A percentile compares a stretch with the other conserved stretches of the same genome.
Evolutionary conservation across 73 alveolate genomes (phyloP).

Genomic region (Urostyla sp.): DNA sequence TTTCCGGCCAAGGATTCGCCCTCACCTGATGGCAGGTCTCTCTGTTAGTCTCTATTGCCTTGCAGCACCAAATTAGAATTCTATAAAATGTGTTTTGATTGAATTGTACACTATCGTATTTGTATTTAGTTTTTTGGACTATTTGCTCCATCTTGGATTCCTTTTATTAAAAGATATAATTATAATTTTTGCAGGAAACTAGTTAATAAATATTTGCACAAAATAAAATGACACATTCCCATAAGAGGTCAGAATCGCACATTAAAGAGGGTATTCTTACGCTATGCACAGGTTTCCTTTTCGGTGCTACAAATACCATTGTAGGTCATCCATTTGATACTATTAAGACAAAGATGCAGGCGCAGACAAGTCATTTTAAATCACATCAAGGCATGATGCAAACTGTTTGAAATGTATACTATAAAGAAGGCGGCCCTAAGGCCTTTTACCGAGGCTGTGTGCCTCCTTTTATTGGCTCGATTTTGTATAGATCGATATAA

Average conservation of each 20-base stretch:
- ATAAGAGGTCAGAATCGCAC: constrained; percentile 16
- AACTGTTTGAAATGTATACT: constrained; percentile 4
- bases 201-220: too few species aligned
- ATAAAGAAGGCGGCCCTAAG: constrained; percentile 25
- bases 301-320: constrained; percentile 72
- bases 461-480: constrained; percentile 69
- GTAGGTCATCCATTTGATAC: constrained; percentile 86
- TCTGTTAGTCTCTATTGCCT: constrained; percentile 1
- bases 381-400: constrained; percentile 19
- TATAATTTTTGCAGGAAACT: too few species aligned
- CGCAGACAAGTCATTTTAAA: constrained; percentile 13
- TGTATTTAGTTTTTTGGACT: constrained; percentile 27
- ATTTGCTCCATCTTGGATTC: constrained; percentile 34
- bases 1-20: constrained; percentile 91
- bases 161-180: too few species aligned
- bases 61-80: constrained; percentile 39
- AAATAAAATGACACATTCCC: constrained; percentile 38
- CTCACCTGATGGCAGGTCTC: constrained; percentile 94
- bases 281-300: constrained; percentile 64
- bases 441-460: constrained; percentile 65
- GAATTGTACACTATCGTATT: constrained; percentile 17
- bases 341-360: constrained; percentile 74
- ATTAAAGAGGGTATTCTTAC: constrained; percentile 32
- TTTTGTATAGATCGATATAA: constrained; percentile 58
- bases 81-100: not conserved